Conservation (phyloP, 306 rosid species). For the Aeschynomene evenia region DNA sequence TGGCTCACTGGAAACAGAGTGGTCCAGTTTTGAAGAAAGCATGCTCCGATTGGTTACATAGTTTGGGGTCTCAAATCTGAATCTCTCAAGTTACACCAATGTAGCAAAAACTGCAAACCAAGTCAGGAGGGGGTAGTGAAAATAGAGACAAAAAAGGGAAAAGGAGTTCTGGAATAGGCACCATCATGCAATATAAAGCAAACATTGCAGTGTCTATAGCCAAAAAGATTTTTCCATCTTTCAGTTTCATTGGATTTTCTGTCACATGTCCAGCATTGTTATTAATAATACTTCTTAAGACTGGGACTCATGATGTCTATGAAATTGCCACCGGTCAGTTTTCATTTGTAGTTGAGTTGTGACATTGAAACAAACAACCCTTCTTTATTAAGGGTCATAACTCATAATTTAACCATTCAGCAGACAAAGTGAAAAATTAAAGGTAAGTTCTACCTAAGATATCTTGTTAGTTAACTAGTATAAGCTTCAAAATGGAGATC, state of each 20-base stretch:
- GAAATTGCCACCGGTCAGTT: conserved; percentile 16
- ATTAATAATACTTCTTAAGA: no score
- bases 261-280: conserved; percentile 33
- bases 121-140: conserved; percentile 16
- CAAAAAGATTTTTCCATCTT: conserved; percentile 27
- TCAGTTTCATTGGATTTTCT: conserved; percentile 14
- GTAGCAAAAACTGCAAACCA: conserved; percentile 37
- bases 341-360: conserved; percentile 15
- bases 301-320: background rate
- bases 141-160: conserved; percentile 27
- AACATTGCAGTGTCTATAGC: conserved; percentile 27
- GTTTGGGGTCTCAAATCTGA: conserved; percentile 34
- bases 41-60: conserved; percentile 29
- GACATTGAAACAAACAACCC: background rate
- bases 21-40: conserved; percentile 37
- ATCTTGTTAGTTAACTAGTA: background rate
- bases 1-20: conserved; percentile 29
- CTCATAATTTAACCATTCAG: no score
- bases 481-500: no score
- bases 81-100: conserved; percentile 22
- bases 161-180: conserved; percentile 12
- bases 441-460: no score
- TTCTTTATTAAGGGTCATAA: background rate
- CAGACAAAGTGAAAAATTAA: no score
- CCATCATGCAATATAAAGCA: conserved; percentile 30